Evolutionary conservation across 208 protist genomes (phyloP).

Genomic region (Leishmania guyanensis): DNA sequence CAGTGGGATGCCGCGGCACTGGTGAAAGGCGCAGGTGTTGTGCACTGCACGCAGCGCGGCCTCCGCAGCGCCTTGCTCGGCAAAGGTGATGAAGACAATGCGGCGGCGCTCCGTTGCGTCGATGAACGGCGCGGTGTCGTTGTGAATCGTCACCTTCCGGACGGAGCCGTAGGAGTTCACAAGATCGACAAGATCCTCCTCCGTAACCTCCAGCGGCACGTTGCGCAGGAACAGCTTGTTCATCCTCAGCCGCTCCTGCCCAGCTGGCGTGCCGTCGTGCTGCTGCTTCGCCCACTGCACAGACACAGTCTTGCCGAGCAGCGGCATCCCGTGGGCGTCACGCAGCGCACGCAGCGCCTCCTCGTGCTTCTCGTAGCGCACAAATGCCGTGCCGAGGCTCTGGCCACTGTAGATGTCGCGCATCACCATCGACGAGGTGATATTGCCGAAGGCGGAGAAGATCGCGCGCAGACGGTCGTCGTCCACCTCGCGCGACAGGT

Average conservation of each 20-base stretch:
- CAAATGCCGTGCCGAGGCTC: slow-evolving; percentile 49
- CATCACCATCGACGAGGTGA: slow-evolving; percentile 53
- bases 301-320: slow-evolving; percentile 26
- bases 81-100: slow-evolving; percentile 59
- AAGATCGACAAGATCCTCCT: slow-evolving; percentile 12
- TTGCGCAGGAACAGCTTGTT: slow-evolving; percentile 66
- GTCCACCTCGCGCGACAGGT: slow-evolving; percentile 37
- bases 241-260: slow-evolving; percentile 31
- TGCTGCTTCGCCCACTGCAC: slow-evolving; percentile 42
- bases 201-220: slow-evolving; percentile 38
- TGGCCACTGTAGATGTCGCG: slow-evolving; percentile 52
- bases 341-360: slow-evolving; percentile 31
- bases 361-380: slow-evolving; percentile 33
- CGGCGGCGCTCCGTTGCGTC: slow-evolving; percentile 18
- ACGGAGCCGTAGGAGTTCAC: slow-evolving; percentile 33
- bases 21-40: slow-evolving; percentile 41
- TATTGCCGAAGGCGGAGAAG: slow-evolving; percentile 37
- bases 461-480: slow-evolving; percentile 31
- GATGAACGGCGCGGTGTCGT: slow-evolving; percentile 25
- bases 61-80: slow-evolving; percentile 37
- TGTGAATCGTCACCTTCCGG: slow-evolving; percentile 30
- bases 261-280: slow-evolving; percentile 40
- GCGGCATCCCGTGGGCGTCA: slow-evolving; percentile 11
- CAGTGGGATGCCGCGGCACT: slow-evolving; percentile 44
- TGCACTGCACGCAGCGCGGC: slow-evolving; percentile 38